Base-by-base conservation (phyloP, 2,329 filamentous ascomycete species). In the Stagonosporopsis chrysanthemi region DNA sequence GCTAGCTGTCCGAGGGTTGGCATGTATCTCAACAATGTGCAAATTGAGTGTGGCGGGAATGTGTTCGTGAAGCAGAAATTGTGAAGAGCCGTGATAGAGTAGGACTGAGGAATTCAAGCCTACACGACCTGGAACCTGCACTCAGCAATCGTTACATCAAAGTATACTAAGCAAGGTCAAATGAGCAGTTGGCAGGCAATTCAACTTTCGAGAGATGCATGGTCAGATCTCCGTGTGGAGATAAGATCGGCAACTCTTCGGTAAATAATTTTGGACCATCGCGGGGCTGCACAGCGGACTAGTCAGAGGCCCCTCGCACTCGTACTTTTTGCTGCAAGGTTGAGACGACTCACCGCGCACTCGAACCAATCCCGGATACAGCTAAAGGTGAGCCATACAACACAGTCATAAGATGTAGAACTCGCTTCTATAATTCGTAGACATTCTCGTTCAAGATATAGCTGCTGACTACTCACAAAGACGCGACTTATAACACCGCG, bases 401-500 rank as follows among this genome's bases (percentile, higher is more conserved):
- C 12, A 39, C 43, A 46, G 43, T 46, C 43, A 33, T 15, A 35
- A n/a, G 6, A 31, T 4, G 43, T 22, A 9, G 5, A 24, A 15
- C 17, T 14, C 23, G 43, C 29, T 6, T 15, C 19, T 46, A 35
- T 35, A 35, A 35, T 9, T 15, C 11, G 19, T 12, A 31, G 19
- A 23, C 6, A 45, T 45, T 40, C 51, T 58, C 64, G 60, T 60
- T 64, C 64, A 65, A 23, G 61, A 57, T 57, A 11, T 24, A 47
- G 64, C 58, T 59, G 56, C 65, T 39, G 11, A 39, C 22, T 22
- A 22, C 36, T 17, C 19, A 39, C 36, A 39, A 5, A 39, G 36
- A 22, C 36, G 36, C 36, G 36, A 39, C 36, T 39, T 4, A 8
- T 22, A 19, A 6, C 15, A 64, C 67, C 42, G 61, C 41, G 26